Base-by-base conservation (phyloP, 2,329 filamentous ascomycete species). In the Coniochaeta sp. region DNA sequence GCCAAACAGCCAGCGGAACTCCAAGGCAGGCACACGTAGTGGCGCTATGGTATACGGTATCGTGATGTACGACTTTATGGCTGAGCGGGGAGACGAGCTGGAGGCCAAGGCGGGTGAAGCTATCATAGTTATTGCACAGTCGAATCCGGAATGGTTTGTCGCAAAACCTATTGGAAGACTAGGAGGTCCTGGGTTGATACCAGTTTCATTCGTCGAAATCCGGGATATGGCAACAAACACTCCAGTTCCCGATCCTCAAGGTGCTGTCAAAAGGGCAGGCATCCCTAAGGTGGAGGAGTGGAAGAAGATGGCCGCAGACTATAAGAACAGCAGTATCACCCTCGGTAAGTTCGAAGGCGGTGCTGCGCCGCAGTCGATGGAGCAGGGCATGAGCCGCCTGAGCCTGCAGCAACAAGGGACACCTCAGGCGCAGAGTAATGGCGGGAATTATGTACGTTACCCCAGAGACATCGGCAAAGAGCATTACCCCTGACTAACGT, bases 221-320 rank as follows among this genome's bases (percentile, higher is more conserved):
- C 84, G 91, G 72, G 95, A 98, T 73, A 96, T 97, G 89, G 85
- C 87, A 6, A 92, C 90, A 0, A 92, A 93, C 58, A 85, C 90
- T 66, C 83, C 93, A 0, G 91, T 97, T 1, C 74, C 83, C 19
- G 91, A 98, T 72, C 86, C 93, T 0, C 81, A 90, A 28, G 93
- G 93, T 33, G 93, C 95, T 1, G 91, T 99, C 60, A 85, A 86
- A 67, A 87, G 88, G 67, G 95, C 95, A 1, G 93, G 93, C 22
- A 93, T 99, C 8, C 95, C 95, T 14, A 89, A 88, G 69, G 95
- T 99, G 3, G 95, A 99, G 71, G 95, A 99, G 69, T 99, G 95
- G 95, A 99, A 99, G 80, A 96, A 96, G 77, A 97, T 97, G 91
- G 93, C 95, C 0, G 93, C 93, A 60, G 93, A 97, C 65, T 99